A percentile compares a stretch with the other conserved stretches of the same genome.
Conservation (phyloP, 306 rosid species). For the Prunus mira region DNA sequence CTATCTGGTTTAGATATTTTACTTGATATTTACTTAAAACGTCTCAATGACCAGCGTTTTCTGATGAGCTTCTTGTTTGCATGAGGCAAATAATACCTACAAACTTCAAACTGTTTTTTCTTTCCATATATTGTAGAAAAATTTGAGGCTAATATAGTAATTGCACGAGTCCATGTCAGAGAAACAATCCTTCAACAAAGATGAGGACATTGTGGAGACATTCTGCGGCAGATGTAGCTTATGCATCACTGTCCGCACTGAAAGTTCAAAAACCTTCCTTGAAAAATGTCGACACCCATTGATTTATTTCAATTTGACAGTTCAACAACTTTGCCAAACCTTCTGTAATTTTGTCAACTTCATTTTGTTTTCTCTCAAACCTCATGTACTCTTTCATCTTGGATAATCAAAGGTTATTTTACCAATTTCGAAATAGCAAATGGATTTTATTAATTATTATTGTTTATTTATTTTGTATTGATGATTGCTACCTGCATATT, state of each 20-base stretch:
- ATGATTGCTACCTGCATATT: too few relatives aligned
- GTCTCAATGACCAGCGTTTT: too few relatives aligned
- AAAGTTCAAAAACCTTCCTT: background rate
- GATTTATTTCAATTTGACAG: background rate
- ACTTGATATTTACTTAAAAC: too few relatives aligned
- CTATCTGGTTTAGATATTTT: too few relatives aligned
- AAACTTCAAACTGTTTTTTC: background rate
- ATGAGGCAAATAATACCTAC: background rate
- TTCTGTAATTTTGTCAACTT: too few relatives aligned
- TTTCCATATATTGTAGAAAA: background rate
- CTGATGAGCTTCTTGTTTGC: background rate
- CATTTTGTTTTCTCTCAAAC: too few relatives aligned
- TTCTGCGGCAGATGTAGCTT: background rate
- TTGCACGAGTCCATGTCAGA: background rate
- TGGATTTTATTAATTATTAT: too few relatives aligned
- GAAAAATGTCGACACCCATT: conserved; percentile 33
- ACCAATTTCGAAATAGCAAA: too few relatives aligned
- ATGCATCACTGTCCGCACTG: background rate
- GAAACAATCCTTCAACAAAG: background rate
- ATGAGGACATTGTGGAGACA: conserved; percentile 41
- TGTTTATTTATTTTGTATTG: too few relatives aligned
- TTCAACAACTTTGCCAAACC: background rate
- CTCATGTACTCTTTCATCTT: too few relatives aligned
- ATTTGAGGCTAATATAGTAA: conserved; percentile 16
- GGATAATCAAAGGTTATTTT: too few relatives aligned